These are phyloP conservation scores for Stephania cephalantha DNA, from an alignment of 164 flowering plant genomes.

Conservation along the genomic window DNA sequence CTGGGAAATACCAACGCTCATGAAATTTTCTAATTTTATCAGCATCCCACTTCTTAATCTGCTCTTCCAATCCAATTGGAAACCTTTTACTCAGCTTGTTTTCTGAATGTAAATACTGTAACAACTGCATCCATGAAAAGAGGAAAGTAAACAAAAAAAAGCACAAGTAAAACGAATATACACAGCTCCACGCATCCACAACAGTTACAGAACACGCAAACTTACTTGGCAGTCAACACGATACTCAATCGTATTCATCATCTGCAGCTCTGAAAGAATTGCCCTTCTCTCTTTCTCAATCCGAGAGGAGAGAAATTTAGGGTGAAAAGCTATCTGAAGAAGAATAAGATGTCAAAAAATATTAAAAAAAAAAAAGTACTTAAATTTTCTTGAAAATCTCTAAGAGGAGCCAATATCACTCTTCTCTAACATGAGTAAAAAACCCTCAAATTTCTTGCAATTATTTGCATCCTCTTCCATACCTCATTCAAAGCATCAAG, in stretches of 20 bases:
- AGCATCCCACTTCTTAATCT: conserved; percentile 97
- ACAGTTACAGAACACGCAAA: conserved; percentile 17
- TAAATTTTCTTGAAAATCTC: not conserved
- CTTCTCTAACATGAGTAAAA: not conserved
- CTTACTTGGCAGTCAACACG: conserved; percentile 94
- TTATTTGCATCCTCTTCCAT: conserved; percentile 10
- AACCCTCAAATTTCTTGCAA: not conserved
- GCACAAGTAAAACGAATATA: conserved; percentile 5
- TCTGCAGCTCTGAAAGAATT: conserved; percentile 95
- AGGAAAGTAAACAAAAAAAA: conserved; percentile 6
- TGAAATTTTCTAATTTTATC: conserved; percentile 95
- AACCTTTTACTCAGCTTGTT: conserved; percentile 95
- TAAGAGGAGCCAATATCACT: not conserved
- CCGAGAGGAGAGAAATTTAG: conserved; percentile 86
- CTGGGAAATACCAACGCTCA: conserved; percentile 99
- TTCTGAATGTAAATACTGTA: conserved; percentile 96
- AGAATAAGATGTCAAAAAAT: not conserved
- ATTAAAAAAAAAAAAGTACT: not conserved
- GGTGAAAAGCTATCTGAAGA: conserved; percentile 88
- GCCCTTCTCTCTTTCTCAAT: conserved; percentile 97
- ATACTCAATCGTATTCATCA: conserved; percentile 99
- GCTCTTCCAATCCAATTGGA: conserved; percentile 98
- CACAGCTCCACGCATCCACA: not conserved
- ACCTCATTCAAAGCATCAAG: conserved; percentile 99
- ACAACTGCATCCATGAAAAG: conserved; percentile 44